Conservation (phyloP, 495 filamentous ascomycete genomes). For the Daldinia loculata region DNA sequence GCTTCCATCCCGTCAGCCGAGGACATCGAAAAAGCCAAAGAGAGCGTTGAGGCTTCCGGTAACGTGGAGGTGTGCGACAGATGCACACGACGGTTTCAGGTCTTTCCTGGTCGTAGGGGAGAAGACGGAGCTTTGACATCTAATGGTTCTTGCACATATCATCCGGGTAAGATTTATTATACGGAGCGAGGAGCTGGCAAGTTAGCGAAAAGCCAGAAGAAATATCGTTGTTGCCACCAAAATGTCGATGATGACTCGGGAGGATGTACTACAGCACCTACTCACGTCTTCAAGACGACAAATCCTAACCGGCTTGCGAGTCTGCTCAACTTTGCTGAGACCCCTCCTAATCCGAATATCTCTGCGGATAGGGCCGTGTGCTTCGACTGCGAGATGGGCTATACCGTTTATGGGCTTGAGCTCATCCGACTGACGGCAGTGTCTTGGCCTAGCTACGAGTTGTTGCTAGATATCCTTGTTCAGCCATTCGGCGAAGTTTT, state of each 20-base stretch:
- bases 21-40: conserved; percentile 61
- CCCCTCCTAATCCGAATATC: conserved; percentile 66
- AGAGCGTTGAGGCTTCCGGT: conserved; percentile 68
- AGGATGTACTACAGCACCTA: conserved; percentile 73
- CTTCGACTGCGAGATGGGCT: conserved; percentile 98
- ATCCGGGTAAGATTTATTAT: conserved; percentile 70
- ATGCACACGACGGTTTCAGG: conserved; percentile 85
- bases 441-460: conserved; percentile 80
- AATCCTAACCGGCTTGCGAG: conserved; percentile 78
- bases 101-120: conserved; percentile 84
- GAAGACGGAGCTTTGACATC: conserved; percentile 81
- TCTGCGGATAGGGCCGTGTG: conserved; percentile 64
- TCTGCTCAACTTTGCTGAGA: conserved; percentile 79
- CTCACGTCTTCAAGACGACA: conserved; percentile 89
- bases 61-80: conserved; percentile 91
- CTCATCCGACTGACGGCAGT: conserved; percentile 87
- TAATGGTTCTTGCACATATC: conserved; percentile 79
- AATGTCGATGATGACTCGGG: conserved; percentile 66
- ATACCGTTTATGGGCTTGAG: conserved; percentile 85
- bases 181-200: conserved; percentile 53
- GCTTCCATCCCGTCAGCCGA: conserved; percentile 65
- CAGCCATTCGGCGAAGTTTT: conserved; percentile 82
- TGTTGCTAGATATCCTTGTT: conserved; percentile 85
- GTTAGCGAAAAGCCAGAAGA: conserved; percentile 61
- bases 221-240: conserved; percentile 81